Evolutionary conservation across 495 filamentous ascomycete species (phyloP).

Genomic region (Hyaloscypha bicolor): DNA sequence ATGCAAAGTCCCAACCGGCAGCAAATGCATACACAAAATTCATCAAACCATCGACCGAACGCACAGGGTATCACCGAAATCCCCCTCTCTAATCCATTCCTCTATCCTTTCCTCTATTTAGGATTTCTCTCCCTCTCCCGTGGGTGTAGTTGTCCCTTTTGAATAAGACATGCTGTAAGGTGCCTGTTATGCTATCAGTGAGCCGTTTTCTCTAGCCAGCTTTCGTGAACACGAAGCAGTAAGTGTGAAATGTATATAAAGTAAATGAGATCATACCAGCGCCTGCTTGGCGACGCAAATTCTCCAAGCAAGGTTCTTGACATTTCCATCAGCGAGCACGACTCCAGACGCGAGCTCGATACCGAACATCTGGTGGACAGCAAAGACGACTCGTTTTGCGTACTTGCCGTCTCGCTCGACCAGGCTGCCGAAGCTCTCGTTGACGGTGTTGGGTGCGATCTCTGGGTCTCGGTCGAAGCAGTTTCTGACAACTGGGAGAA

Average conservation of each 20-base stretch:
- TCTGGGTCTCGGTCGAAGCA: slow-evolving; percentile 93
- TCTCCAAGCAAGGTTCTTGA: slow-evolving; percentile 89
- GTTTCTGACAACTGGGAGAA: slow-evolving; percentile 82
- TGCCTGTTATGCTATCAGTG: slow-evolving; percentile 44
- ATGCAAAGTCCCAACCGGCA: slow-evolving; percentile 4
- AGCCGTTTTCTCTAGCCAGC: neutral
- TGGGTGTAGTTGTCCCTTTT: slow-evolving; percentile 55
- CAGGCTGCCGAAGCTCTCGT: slow-evolving; percentile 80
- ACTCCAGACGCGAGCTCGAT: slow-evolving; percentile 94
- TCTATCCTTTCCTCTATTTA: slow-evolving; percentile 7
- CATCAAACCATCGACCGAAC: slow-evolving; percentile 1
- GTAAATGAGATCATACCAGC: slow-evolving; percentile 60
- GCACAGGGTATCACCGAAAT: slow-evolving; percentile 16
- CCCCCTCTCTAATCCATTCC: neutral
- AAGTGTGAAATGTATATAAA: slow-evolving; percentile 22
- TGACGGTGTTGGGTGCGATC: slow-evolving; percentile 77
- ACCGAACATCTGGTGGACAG: slow-evolving; percentile 96
- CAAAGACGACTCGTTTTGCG: slow-evolving; percentile 86
- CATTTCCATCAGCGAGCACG: slow-evolving; percentile 89
- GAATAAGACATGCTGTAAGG: slow-evolving; percentile 68
- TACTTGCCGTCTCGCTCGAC: slow-evolving; percentile 88
- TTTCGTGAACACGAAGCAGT: neutral
- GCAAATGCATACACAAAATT: slow-evolving; percentile 6
- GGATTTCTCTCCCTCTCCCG: slow-evolving; percentile 38
- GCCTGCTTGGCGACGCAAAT: slow-evolving; percentile 96